Evolutionary conservation across 2,329 filamentous ascomycete genomes (phyloP), one percentile per base, ranked within the genome.

Genomic region (Arthrinium puccinioides): DNA sequence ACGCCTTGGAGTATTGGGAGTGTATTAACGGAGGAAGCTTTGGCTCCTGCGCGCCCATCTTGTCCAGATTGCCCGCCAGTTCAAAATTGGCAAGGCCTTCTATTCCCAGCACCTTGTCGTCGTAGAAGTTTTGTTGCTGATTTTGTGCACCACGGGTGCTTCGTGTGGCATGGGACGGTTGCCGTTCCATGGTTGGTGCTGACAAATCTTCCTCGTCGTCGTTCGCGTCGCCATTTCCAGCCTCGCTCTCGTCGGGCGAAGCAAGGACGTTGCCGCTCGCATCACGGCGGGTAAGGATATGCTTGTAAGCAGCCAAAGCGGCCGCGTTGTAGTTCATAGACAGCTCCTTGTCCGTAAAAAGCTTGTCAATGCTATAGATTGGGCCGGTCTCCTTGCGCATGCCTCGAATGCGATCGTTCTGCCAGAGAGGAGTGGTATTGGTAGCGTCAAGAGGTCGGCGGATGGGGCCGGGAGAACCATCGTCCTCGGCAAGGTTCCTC

Each of bases 271-370:
- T 66, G 35, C 74, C 75, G 45, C 73, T 70, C 19, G 63, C 57
- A 39, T 69, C 64, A 23, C 71, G 72, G 51, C 78, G 76, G 24
- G 74, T 71, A 36, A 79, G 58, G 39, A 82, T 67, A 49, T 79
- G 74, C 43, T 75, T 73, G 54, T 81, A 74, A 8, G 79, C 71
- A 3, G 77, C 77, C 15, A 80, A 50, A 21, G 79, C 77, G 5
- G 79, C 74, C 5, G 67, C 62, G 42, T 81, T 82, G 54, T 82
- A 82, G 20, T 75, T 76, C 64, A 83, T 70, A 5, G 73, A 69
- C 21, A 84, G 66, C 59, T 84, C 79, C 57, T 80, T 82, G 48
- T 84, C 79, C 0, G 79, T 83, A 35, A 84, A 84, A 25, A 84
- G 70, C 62, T 82, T 82, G 49, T 83, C 78, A 41, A 84, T 74